Evolutionary conservation across 2,329 filamentous ascomycete genomes (phyloP), one percentile per base, ranked within the genome.

Genomic region (Drechslera avenae): DNA sequence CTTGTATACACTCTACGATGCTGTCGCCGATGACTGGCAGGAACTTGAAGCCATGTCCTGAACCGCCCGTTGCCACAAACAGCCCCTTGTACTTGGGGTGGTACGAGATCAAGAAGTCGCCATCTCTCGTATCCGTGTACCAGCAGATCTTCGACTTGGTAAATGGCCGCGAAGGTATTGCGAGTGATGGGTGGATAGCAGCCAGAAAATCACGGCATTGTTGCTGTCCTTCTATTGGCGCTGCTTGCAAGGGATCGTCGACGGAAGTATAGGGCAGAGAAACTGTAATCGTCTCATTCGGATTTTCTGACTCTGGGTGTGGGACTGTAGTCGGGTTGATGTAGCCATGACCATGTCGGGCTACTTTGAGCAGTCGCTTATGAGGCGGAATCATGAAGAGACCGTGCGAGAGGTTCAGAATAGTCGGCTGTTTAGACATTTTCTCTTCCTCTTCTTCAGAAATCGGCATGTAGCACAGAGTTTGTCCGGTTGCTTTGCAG

Each of bases 401-500:
- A 7, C 89, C 89, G 2, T 81, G 84, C 40, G 80, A 83, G 59
- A 92, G 78, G 74, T 91, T 90, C 33, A 93, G 75, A 17, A 90
- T 75, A 2, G 91, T 88, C 0, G 92, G 92, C 65, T 86, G 85
- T 28, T 83, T 75, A 34, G 78, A 78, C 9, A 96, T 78, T 3
- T 73, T 72, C 13, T 78, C 77, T 73, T 92, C 85, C 73, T 97
- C 92, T 4, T 83, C 81, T 13, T 84, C 76, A 0, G 85, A 88
- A 62, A 97, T 81, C 57, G 85, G 80, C 59, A 96, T 77, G 75
- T 95, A 97, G 10, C 83, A 88, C 19, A 97, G 70, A 0, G 84
- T 83, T 66, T 97, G 93, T 12, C 90, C 93, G 0, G 91, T 96
- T 2, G 92, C 89, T 57, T 88, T 83, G 32, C 86, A 86, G 36